Percentiles rank a stretch among this genome's conserved stretches.
Conservation (phyloP, 345 rosid species). For the Dovyalis caffra region DNA sequence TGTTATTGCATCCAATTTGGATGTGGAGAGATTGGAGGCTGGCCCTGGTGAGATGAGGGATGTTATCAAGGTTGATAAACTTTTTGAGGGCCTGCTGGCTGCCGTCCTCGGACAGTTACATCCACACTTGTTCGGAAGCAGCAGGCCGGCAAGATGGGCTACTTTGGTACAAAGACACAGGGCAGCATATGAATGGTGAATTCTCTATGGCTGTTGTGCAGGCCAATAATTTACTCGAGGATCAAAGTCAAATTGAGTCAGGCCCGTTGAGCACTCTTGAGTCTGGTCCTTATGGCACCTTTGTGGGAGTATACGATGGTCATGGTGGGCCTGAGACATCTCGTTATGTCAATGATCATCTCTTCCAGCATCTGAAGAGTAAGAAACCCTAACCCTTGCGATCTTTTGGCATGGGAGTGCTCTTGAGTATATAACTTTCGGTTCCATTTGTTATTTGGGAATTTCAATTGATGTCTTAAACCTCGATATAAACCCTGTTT, state of each 20-base stretch:
- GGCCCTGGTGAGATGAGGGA: slow-evolving; percentile 38
- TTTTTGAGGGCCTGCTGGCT: slow-evolving; percentile 40
- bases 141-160: slow-evolving; percentile 39
- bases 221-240: slow-evolving; percentile 37
- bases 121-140: slow-evolving; percentile 25
- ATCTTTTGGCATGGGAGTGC: neutral
- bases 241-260: slow-evolving; percentile 35
- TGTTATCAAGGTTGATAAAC: slow-evolving; percentile 36
- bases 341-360: slow-evolving; percentile 24
- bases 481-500: neutral
- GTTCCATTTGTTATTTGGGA: neutral
- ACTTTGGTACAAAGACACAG: slow-evolving; percentile 37
- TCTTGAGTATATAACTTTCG: neutral
- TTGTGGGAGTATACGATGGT: slow-evolving; percentile 35
- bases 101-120: slow-evolving; percentile 24
- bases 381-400: neutral
- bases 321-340: slow-evolving; percentile 37
- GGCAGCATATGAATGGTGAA: slow-evolving; percentile 34
- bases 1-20: slow-evolving; percentile 43
- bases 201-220: slow-evolving; percentile 38
- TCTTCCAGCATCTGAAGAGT: slow-evolving; percentile 35
- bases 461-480: neutral
- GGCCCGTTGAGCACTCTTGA: slow-evolving; percentile 29
- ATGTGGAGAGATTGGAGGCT: slow-evolving; percentile 51
- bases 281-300: slow-evolving; percentile 30